Base-by-base conservation (phyloP, 345 rosid species). In the Pugionium cornutum region DNA sequence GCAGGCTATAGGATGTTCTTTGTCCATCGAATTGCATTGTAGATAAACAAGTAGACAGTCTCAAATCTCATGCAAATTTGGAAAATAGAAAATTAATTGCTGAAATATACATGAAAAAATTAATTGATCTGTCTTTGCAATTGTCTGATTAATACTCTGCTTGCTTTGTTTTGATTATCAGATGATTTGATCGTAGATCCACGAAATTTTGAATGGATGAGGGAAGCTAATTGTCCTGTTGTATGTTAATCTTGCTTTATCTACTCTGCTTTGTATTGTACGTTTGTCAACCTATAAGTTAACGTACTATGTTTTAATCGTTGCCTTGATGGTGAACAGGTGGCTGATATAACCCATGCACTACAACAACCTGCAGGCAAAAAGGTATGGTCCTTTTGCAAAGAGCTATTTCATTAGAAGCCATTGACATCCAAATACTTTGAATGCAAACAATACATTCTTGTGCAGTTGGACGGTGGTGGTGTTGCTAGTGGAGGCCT, bases 401-500 rank as follows among this genome's bases (percentile, higher is more conserved):
- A 28, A 64, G 25, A 64, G 0, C 10, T 57, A 29, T 55, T 41
- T n/a, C 2, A 8, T 56, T 27, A 9, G 18, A 57, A 64, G 42
- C 7, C 51, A 63, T 11, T 4, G 45, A 53, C 33, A 64, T 66
- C 30, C 26, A 35, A 3, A 30, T 44, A 50, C n/a, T 7, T 59
- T 0, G 4, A 66, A 52, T 10, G 37, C 51, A 32, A 60, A 67
- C 32, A 61, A 7, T 67, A 41, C 64, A 46, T 70, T 53, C 9
- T 61, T 39, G 2, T 79, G 27, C 70, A 94, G 99, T 75, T 94
- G 89, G 96, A 90, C 48, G 95, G 96, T 69, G 97, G 97, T 71
- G 97, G 96, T 78, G 92, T 94, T 74, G 99, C 99, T 31, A 94
- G 99, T 73, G 97, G 99, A 56, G 99, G 99, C 45, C 95, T 90